Percentiles rank a stretch among this genome's conserved stretches.
phyloP scores from a whole-genome alignment of 139 green algal species.

The Closterium sp. region DNA sequence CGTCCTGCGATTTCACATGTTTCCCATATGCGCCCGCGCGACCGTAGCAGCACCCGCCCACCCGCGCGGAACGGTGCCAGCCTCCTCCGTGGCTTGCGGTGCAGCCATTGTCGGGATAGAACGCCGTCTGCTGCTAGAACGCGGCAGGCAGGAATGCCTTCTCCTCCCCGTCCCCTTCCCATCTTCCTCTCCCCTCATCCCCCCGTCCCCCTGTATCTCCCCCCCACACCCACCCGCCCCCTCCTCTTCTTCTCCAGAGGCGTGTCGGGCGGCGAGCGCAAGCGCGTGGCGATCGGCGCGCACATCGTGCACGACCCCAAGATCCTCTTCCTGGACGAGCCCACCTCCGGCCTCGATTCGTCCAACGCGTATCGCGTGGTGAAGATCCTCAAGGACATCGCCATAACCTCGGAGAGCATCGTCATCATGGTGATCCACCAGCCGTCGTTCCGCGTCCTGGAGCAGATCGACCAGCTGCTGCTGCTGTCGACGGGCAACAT shows the following conservation, averaged over 20 bases:
- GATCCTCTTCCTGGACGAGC: slow-evolving; percentile 85
- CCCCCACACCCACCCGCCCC: neutral
- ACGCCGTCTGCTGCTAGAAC: too few relatives aligned
- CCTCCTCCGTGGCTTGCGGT: too few relatives aligned
- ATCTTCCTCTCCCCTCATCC: neutral
- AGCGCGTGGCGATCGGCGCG: slow-evolving; percentile 78
- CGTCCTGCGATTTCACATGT: too few relatives aligned
- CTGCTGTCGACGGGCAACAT: slow-evolving; percentile 3
- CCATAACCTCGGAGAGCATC: neutral
- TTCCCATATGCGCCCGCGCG: too few relatives aligned
- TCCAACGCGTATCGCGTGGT: slow-evolving; percentile 69
- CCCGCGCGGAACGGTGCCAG: too few relatives aligned
- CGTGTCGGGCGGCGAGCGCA: slow-evolving; percentile 88
- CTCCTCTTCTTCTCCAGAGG: slow-evolving; percentile 68
- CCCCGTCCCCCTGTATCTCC: neutral
- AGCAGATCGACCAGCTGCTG: slow-evolving; percentile 33
- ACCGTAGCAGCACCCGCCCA: too few relatives aligned
- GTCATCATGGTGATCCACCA: slow-evolving; percentile 55
- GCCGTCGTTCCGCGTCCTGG: slow-evolving; percentile 25
- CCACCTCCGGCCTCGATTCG: slow-evolving; percentile 75
- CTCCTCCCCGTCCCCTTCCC: neutral
- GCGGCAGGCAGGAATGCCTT: too few relatives aligned
- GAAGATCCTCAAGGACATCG: slow-evolving; percentile 57
- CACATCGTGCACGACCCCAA: slow-evolving; percentile 92
- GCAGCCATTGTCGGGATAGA: too few relatives aligned